Percentiles rank a stretch among this genome's conserved stretches.
Conservation (phyloP, 2,329 filamentous ascomycete genomes). For the Ophioceras dolichostomum region DNA sequence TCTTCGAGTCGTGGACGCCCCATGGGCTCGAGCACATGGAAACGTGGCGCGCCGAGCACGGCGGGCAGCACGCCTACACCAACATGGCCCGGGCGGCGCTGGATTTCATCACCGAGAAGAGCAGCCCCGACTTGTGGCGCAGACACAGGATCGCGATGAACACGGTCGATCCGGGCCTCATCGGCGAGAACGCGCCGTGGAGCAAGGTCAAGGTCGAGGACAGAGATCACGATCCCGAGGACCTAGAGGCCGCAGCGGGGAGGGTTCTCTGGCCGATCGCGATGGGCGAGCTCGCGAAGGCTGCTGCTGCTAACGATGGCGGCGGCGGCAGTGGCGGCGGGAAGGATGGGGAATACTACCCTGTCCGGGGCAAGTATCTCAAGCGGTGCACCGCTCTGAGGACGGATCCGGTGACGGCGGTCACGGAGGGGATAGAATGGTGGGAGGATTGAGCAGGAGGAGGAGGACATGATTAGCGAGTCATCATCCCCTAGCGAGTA, state of each 20-base stretch:
- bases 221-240: too few relatives aligned
- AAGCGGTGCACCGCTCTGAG: neutral
- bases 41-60: slow-evolving; percentile 11
- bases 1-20: slow-evolving; percentile 13
- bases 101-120: slow-evolving; percentile 13
- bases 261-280: slow-evolving; percentile 21
- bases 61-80: slow-evolving; percentile 22
- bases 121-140: slow-evolving; percentile 17
- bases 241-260: slow-evolving; percentile 23
- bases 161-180: slow-evolving; percentile 23
- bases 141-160: slow-evolving; percentile 20
- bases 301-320: too few relatives aligned
- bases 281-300: slow-evolving; percentile 6
- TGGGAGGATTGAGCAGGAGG: too few relatives aligned
- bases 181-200: too few relatives aligned
- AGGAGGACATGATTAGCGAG: too few relatives aligned
- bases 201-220: too few relatives aligned
- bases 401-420: too few relatives aligned
- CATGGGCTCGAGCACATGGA: too few relatives aligned
- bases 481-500: too few relatives aligned
- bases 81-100: slow-evolving; percentile 14
- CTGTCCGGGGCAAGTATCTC: neutral
- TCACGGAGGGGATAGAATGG: too few relatives aligned
- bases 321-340: too few relatives aligned
- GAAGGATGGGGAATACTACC: neutral